A percentile compares a stretch with the other conserved stretches of the same genome.
Evolutionary conservation across 352 stramenopile species (phyloP).

Genomic region (Phytophthora colocasiae): DNA sequence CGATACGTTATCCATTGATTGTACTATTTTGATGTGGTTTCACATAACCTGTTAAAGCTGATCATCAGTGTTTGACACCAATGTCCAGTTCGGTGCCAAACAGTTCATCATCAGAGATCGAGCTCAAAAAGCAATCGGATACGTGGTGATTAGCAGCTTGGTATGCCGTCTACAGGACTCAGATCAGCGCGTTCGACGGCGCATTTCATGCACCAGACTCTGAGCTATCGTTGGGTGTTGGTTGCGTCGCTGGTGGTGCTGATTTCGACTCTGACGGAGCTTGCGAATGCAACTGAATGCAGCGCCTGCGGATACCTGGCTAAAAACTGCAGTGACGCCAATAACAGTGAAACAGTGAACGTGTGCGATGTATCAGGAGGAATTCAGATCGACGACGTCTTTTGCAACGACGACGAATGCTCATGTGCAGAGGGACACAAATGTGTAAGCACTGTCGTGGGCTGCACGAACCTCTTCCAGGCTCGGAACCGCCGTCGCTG

Average conservation of each 20-base stretch:
- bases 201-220: constrained; percentile 19
- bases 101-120: constrained; percentile 35
- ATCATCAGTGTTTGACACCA: constrained; percentile 27
- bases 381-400: constrained; percentile 86
- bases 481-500: constrained; percentile 74
- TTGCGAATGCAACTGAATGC: constrained; percentile 47
- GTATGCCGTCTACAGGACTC: constrained; percentile 23
- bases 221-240: constrained; percentile 18
- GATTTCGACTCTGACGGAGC: constrained; percentile 16
- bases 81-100: constrained; percentile 25
- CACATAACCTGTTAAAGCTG: constrained; percentile 19
- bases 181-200: background rate
- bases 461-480: constrained; percentile 76
- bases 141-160: constrained; percentile 28
- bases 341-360: constrained; percentile 13
- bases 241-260: constrained; percentile 28
- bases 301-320: constrained; percentile 67
- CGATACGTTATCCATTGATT: constrained; percentile 12
- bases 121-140: constrained; percentile 17
- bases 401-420: constrained; percentile 73
- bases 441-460: constrained; percentile 73
- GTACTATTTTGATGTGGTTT: constrained; percentile 1
- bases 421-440: constrained; percentile 52
- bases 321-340: constrained; percentile 63
- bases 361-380: constrained; percentile 65